Conservation (phyloP, 352 stramenopile genomes). For the Nothophytophthora sp. region DNA sequence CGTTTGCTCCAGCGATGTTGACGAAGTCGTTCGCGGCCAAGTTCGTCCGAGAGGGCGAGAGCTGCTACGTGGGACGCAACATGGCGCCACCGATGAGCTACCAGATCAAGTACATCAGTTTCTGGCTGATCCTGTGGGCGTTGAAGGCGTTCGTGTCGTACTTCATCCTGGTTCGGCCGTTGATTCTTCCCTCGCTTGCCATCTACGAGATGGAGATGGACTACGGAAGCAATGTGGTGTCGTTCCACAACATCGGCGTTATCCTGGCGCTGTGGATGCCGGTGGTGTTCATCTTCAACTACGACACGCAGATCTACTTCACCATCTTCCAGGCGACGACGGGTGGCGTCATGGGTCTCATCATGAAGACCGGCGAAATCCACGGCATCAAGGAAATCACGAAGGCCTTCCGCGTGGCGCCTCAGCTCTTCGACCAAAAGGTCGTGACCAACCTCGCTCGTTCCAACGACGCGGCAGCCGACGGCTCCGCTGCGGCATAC, state of each 20-base stretch:
- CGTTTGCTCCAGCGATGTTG: constrained; percentile 46
- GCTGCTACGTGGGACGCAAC: constrained; percentile 66
- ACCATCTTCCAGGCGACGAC: constrained; percentile 66
- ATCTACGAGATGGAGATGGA: constrained; percentile 70
- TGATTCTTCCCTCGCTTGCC: constrained; percentile 67
- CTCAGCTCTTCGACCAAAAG: constrained; percentile 72
- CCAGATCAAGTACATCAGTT: constrained; percentile 69
- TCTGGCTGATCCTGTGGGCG: constrained; percentile 60
- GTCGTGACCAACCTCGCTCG: constrained; percentile 65
- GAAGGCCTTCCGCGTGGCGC: constrained; percentile 66
- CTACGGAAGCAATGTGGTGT: constrained; percentile 61
- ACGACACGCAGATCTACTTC: constrained; percentile 84
- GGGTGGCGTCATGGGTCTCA: constrained; percentile 48
- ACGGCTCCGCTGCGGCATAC: constrained; percentile 46
- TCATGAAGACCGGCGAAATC: constrained; percentile 78
- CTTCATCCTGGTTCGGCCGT: constrained; percentile 63
- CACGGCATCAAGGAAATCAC: constrained; percentile 67
- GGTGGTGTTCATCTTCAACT: constrained; percentile 78
- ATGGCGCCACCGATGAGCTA: constrained; percentile 63
- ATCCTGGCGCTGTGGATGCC: constrained; percentile 65
- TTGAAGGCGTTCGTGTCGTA: constrained; percentile 71
- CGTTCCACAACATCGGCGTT: constrained; percentile 71
- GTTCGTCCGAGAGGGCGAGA: constrained; percentile 70
- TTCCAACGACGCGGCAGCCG: constrained; percentile 52
- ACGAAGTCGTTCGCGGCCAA: constrained; percentile 60